phyloP scores from a whole-genome alignment of 2,329 filamentous ascomycete species.

The Trichoderma breve region DNA sequence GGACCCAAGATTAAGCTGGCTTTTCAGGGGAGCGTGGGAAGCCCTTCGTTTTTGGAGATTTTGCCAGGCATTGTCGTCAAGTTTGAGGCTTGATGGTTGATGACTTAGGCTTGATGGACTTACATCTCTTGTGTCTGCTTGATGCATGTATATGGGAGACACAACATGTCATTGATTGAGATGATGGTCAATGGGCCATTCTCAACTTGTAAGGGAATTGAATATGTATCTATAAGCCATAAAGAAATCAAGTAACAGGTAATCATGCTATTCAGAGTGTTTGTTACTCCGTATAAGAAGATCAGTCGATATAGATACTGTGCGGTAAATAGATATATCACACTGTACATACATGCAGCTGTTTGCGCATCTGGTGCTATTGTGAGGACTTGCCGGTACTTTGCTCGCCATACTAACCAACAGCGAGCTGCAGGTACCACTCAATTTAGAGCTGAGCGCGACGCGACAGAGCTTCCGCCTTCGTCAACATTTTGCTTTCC shows the following conservation, averaged over 20 bases:
- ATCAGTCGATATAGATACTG: not conserved
- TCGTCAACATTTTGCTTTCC: not conserved
- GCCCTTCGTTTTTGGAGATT: conserved; percentile 24
- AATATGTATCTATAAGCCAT: too few species aligned
- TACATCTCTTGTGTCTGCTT: too few species aligned
- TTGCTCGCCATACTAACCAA: not conserved
- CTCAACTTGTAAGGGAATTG: too few species aligned
- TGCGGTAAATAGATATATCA: not conserved
- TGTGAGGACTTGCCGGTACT: not conserved
- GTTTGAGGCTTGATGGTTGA: conserved; percentile 17
- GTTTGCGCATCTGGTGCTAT: not conserved
- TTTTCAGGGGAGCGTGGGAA: conserved; percentile 17
- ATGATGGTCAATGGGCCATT: too few species aligned
- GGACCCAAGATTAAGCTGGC: conserved; percentile 19
- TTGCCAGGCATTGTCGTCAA: conserved; percentile 23
- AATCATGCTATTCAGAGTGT: too few species aligned
- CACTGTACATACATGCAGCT: not conserved
- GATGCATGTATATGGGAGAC: too few species aligned
- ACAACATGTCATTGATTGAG: too few species aligned
- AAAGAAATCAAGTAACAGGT: too few species aligned
- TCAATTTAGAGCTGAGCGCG: not conserved
- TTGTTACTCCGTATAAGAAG: too few species aligned
- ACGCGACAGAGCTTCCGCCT: not conserved
- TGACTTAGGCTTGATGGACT: not conserved
- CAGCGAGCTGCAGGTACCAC: not conserved